A percentile compares a stretch with the other conserved stretches of the same genome.
Conservation (phyloP, 495 filamentous ascomycete species). For the Neurospora sp. region DNA sequence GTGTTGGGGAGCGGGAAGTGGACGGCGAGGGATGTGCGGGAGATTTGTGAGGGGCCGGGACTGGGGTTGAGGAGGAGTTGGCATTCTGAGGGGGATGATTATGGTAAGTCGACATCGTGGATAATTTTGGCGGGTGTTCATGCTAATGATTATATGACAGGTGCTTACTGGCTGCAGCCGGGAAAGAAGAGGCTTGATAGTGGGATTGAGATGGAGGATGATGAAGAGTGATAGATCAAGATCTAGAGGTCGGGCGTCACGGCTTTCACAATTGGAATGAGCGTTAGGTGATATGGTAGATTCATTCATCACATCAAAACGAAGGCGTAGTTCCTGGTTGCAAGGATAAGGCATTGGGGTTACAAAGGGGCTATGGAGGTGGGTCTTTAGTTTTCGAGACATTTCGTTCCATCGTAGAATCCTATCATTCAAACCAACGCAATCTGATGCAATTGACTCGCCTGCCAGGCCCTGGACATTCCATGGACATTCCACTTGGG, state of each 20-base stretch:
- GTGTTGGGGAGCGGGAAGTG: constrained; percentile 10
- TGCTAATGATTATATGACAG: not conserved
- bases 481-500: not conserved
- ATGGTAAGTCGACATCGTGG: not conserved
- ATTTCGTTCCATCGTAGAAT: not conserved
- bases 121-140: no score
- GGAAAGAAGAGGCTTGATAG: constrained; percentile 2
- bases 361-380: not conserved
- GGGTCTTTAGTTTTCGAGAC: not conserved
- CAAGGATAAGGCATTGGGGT: not conserved
- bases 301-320: not conserved
- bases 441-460: not conserved
- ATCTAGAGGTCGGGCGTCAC: not conserved
- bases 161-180: constrained; percentile 9
- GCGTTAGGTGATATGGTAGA: not conserved
- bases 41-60: not conserved
- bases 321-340: not conserved
- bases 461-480: not conserved
- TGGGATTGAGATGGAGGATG: constrained; percentile 1
- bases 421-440: not conserved
- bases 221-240: not conserved
- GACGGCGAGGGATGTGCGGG: not conserved
- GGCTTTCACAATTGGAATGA: not conserved
- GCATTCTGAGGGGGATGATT: constrained; percentile 4
- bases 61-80: constrained; percentile 1